Evolutionary conservation across 176 grass and related monocot genomes (phyloP), one percentile per base, ranked within the genome.

Genomic region (Musa troglodytarum): DNA sequence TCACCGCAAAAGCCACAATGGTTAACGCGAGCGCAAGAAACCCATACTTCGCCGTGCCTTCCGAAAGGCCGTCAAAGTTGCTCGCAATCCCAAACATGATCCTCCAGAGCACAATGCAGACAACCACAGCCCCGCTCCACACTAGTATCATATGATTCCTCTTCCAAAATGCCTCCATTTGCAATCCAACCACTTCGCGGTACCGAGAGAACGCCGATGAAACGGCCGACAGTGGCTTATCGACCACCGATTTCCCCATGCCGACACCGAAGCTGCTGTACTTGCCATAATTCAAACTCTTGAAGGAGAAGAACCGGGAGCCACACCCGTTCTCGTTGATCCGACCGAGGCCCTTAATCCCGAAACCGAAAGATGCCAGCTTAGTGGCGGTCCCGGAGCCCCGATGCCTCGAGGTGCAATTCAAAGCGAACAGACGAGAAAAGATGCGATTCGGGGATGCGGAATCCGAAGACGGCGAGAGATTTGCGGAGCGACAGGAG

Each of bases 11-110:
- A 10, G 88, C 80, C 53, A 99, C 95, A 22, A 99, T 94, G 66
- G 95, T 85, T 50, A 82, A 87, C 65, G 95, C 90, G 10, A 99
- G 88, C 2, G 95, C 90, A 74, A 99, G 95, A 83, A 99, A 99
- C n/a, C 95, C 90, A 67, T 99, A 99, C 86, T 94, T 99, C 43
- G 95, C 90, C 81, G 92, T 89, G 17, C 90, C 95, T 84, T 94
- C 95, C 50, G 95, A 99, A 76, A 99, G 88, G 11, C 88, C 95
- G 8, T 94, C 78, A 73, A 93, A 93, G n/a, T 85, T 94, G 81
- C 83, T 93, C 21, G 90, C 90, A 50, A 99, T 84, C 65, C 86
- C 84, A 76, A 99, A 99, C 95, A 99, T 91, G 74, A 94, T 66
- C 77, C 88, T 86, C 95, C 95, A 99, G 10, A 99, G 77, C 6